These are phyloP conservation scores for Mortierella sp. DNA, from an alignment of 371 early-diverging fungal genomes.

Conservation along the genomic window DNA sequence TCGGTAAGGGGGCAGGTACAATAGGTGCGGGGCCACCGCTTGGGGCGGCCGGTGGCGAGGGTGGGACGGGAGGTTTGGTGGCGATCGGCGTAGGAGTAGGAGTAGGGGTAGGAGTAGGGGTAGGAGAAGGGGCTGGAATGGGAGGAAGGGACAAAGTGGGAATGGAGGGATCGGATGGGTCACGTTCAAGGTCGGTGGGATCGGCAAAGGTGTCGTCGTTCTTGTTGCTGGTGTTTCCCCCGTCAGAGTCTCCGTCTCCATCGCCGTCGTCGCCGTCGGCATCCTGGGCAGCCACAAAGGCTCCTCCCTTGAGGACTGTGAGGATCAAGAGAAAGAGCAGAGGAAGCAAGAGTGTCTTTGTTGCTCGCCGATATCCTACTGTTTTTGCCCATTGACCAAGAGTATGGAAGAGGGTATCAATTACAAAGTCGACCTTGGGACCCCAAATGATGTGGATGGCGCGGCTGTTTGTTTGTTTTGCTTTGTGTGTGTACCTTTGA, in stretches of 20 bases:
- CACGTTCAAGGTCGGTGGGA: conserved; percentile 14
- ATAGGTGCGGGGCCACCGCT: neutral
- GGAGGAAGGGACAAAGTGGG: neutral
- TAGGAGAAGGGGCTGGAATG: neutral
- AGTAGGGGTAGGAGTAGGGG: neutral
- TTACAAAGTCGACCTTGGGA: too few species aligned
- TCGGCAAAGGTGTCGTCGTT: conserved; percentile 22
- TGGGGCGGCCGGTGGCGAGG: neutral
- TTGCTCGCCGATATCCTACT: conserved; percentile 6
- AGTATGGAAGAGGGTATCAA: neutral
- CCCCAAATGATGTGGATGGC: too few species aligned
- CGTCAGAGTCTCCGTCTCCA: neutral
- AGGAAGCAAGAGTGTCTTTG: conserved; percentile 12
- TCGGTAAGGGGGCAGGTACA: neutral
- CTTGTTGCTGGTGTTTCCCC: neutral
- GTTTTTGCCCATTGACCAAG: neutral
- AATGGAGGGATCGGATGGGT: neutral
- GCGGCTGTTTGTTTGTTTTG: neutral
- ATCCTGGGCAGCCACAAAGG: conserved; percentile 15
- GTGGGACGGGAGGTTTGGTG: neutral
- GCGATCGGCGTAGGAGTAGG: neutral
- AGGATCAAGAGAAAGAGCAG: conserved; percentile 21
- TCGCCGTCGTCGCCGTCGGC: neutral
- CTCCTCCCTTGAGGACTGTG: neutral
- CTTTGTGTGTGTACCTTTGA: neutral